These are phyloP conservation scores for Candida germanica DNA, from an alignment of 805 yeast species.

Conservation along the genomic window DNA sequence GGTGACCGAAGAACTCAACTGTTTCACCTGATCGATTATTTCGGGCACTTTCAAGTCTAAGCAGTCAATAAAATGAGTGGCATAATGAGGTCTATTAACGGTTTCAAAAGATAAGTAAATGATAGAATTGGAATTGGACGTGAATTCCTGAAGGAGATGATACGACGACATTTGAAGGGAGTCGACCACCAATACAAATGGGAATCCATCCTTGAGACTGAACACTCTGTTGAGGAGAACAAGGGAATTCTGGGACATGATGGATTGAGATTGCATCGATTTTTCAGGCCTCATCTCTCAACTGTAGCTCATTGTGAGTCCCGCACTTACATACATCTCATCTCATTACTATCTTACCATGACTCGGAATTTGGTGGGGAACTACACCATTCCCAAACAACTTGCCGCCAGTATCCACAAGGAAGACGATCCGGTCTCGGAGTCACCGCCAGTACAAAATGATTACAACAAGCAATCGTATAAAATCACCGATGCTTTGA, in stretches of 20 bases:
- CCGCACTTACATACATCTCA: not conserved
- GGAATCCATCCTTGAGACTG: conserved; percentile 67
- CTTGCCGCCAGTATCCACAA: no score
- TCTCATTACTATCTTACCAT: not conserved
- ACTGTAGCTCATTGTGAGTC: no score
- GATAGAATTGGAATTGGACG: conserved; percentile 37
- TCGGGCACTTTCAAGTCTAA: conserved; percentile 3
- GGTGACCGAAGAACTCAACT: not conserved
- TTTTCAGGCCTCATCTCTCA: no score
- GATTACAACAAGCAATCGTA: conserved; percentile 30
- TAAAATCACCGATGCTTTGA: conserved; percentile 23
- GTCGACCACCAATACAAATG: conserved; percentile 69
- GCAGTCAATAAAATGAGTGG: conserved; percentile 49
- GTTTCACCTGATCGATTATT: conserved; percentile 4
- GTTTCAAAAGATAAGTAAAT: conserved; percentile 72
- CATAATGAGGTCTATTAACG: conserved; percentile 46
- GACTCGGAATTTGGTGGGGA: conserved; percentile 22
- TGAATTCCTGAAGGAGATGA: conserved; percentile 56
- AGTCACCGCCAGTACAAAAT: no score
- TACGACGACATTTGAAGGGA: conserved; percentile 65
- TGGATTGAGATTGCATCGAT: no score
- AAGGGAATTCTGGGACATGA: conserved; percentile 17
- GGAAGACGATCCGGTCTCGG: no score
- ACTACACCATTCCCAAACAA: conserved; percentile 29
- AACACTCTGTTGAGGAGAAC: conserved; percentile 67